These are phyloP conservation scores for Zygosaccharomyces pseudobailii DNA, from an alignment of 1,139 yeast species.

Conservation along the genomic window DNA sequence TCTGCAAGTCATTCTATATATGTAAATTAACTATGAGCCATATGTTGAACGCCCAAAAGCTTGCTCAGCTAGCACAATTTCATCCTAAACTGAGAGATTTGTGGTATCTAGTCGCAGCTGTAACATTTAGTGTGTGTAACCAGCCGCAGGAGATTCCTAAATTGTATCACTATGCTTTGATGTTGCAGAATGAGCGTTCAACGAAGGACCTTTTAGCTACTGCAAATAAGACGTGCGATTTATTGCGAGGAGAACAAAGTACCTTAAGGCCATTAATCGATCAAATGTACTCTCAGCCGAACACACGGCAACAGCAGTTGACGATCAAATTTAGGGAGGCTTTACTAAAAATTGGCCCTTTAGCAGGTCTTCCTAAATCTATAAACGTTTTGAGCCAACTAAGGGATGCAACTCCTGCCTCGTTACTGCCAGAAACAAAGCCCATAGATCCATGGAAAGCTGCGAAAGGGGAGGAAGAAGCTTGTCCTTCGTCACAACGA, in stretches of 20 bases:
- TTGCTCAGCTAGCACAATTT: conserved; percentile 50
- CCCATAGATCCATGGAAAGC: conserved; percentile 25
- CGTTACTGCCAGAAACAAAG: conserved; percentile 32
- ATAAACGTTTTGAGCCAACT: conserved; percentile 71
- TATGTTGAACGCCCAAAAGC: conserved; percentile 54
- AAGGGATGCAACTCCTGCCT: conserved; percentile 59
- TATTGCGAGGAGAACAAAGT: conserved; percentile 12
- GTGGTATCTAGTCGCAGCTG: conserved; percentile 80
- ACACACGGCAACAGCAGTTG: conserved; percentile 29
- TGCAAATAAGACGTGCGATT: conserved; percentile 20
- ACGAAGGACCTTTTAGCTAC: conserved; percentile 17
- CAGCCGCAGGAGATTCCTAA: conserved; percentile 76
- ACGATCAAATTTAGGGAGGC: conserved; percentile 70
- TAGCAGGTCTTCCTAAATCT: conserved; percentile 79
- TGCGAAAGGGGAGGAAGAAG: conserved; percentile 15
- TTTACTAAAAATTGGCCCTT: conserved; percentile 67
- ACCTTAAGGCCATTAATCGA: conserved; percentile 13
- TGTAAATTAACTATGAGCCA: conserved; percentile 12
- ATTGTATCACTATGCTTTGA: conserved; percentile 67
- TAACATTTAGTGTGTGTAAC: conserved; percentile 76
- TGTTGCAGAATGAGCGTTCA: conserved; percentile 40
- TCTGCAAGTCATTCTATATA: neutral
- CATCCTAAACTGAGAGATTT: conserved; percentile 46
- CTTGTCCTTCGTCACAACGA: conserved; percentile 14
- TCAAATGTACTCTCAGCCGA: conserved; percentile 22